These are phyloP conservation scores for Metschnikowia peoriensis DNA, from an alignment of 805 yeast genomes.

Conservation along the genomic window DNA sequence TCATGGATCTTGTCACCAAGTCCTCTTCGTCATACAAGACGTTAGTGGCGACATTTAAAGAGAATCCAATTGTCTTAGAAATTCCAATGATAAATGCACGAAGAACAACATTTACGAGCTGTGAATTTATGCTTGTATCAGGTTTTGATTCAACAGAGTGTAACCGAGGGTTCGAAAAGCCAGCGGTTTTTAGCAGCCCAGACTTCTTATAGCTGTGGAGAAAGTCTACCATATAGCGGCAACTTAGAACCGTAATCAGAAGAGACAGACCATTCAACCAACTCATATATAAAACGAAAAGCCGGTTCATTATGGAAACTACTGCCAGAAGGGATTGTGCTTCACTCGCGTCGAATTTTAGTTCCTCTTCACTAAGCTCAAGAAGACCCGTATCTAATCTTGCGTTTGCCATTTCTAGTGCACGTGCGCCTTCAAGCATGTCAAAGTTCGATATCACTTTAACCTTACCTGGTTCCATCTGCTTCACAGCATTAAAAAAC, in stretches of 20 bases:
- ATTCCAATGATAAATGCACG: conserved; percentile 52
- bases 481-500: conserved; percentile 37
- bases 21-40: conserved; percentile 76
- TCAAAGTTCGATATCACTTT: conserved; percentile 59
- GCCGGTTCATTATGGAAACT: conserved; percentile 50
- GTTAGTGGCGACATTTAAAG: conserved; percentile 49
- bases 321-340: conserved; percentile 42
- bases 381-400: conserved; percentile 77
- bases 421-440: conserved; percentile 81
- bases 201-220: conserved; percentile 36
- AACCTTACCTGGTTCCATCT: conserved; percentile 46
- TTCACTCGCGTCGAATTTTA: conserved; percentile 43
- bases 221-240: conserved; percentile 66
- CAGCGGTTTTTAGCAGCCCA: conserved; percentile 12
- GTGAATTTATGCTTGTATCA: conserved; percentile 7
- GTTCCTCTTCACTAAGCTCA: conserved; percentile 43
- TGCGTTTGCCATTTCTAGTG: conserved; percentile 71
- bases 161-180: conserved; percentile 11
- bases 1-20: conserved; percentile 62
- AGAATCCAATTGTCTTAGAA: conserved; percentile 51
- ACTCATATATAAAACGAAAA: conserved; percentile 54
- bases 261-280: conserved; percentile 80
- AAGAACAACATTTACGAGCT: conserved; percentile 50
- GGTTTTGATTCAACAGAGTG: conserved; percentile 4
- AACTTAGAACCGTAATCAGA: conserved; percentile 74